Base-by-base conservation (phyloP, 2,329 filamentous ascomycete species). In the Ceratocystis destructans region DNA sequence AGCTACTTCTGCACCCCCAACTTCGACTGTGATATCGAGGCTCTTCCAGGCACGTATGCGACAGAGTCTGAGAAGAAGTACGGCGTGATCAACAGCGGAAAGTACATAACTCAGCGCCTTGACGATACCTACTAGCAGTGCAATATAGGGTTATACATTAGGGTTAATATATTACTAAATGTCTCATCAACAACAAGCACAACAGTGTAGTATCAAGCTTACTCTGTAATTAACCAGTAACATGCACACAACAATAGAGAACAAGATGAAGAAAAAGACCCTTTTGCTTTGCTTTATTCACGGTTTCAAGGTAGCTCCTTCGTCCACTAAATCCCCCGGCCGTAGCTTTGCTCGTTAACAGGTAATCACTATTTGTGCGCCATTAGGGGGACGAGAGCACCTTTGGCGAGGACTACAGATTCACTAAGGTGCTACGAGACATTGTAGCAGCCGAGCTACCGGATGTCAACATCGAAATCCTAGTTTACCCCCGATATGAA, bases 1-100 rank as follows among this genome's bases (percentile, higher is more conserved):
- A 83, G 81, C 2, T 95, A 95, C 77, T 95, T 96, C 74, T 95
- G 90, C 79, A 93, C 95, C 71, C 90, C 90, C 7, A 91, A 95
- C 73, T 87, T 84, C 73, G 83, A 88, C 68, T 83, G 81, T 70
- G 77, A 82, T 66, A 95, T 96, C 70, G 88, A 94, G 71, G 89
- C 87, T 1, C 83, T 96, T 57, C 90, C 90, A 0, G 88, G 89
- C 0, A 96, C 90, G 0, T 93, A 83, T 72, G 77, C 75, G 1
- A 73, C 74, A 2, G 80, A 87, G 68, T 76, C 78, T 66, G 83
- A 87, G 53, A 93, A 88, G 79, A 94, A 92, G 77, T 96, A 96
- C 72, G 77, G 82, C 44, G 84, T 83, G 0, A 86, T 96, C 71
- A 89, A 86, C 67, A 88, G 87, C 71, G 89, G 90, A 1, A 83